phyloP scores from a whole-genome alignment of 495 filamentous ascomycete genomes.

The Tuber borchii region DNA sequence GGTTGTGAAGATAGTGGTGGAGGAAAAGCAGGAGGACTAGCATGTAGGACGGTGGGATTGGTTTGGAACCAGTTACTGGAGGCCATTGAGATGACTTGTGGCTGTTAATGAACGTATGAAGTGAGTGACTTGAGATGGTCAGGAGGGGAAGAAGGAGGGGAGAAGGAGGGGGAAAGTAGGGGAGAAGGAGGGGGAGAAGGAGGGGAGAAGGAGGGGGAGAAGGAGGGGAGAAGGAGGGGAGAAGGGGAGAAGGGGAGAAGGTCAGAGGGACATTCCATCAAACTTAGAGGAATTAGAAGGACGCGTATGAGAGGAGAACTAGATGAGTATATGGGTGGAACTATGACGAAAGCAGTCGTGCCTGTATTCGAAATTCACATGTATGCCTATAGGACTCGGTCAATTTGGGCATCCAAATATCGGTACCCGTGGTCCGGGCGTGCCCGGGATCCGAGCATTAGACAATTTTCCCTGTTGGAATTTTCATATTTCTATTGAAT shows the following conservation, averaged over 20 bases:
- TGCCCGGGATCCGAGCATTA: not conserved
- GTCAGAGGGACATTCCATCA: constrained; percentile 11
- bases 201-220: not conserved
- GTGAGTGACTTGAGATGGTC: constrained; percentile 1
- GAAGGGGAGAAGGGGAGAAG: not conserved
- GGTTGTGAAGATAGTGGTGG: constrained; percentile 32
- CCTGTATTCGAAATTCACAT: not conserved
- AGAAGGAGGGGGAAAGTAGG: not conserved
- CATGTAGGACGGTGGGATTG: not conserved
- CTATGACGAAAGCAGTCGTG: not conserved
- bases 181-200: not conserved
- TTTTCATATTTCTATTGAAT: not conserved
- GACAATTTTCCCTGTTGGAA: not conserved
- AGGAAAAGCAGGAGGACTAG: constrained; percentile 29
- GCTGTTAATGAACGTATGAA: constrained; percentile 1
- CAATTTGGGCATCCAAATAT: not conserved
- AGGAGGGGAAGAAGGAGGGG: not conserved
- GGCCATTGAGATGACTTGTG: not conserved
- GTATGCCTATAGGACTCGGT: not conserved
- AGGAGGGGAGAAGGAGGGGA: not conserved
- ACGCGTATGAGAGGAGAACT: constrained; percentile 7
- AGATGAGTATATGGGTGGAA: constrained; percentile 15
- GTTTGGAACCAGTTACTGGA: not conserved
- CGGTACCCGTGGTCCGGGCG: not conserved
- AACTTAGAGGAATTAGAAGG: constrained; percentile 8